phyloP scores from a whole-genome alignment of 2,329 filamentous ascomycete genomes.

The Trichoderma citrinoviride region DNA sequence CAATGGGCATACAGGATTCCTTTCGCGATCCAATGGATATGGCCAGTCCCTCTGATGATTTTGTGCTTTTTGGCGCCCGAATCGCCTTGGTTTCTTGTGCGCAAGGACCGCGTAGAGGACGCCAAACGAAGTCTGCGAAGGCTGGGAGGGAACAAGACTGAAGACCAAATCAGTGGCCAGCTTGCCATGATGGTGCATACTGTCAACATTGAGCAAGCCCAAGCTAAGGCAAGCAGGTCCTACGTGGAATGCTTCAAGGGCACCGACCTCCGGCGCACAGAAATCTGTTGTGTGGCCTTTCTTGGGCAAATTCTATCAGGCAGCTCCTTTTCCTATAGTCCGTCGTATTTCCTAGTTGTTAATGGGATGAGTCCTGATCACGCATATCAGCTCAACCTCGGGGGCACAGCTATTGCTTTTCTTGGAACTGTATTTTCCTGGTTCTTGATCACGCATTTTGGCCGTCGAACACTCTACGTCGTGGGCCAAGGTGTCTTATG shows the following conservation, averaged over 20 bases:
- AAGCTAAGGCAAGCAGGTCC: constrained; percentile 36
- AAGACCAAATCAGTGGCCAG: constrained; percentile 19
- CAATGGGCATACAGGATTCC: constrained; percentile 49
- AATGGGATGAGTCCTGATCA: constrained; percentile 33
- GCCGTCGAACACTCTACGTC: constrained; percentile 45
- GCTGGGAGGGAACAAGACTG: constrained; percentile 27
- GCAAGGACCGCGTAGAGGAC: constrained; percentile 32
- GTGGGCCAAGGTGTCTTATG: constrained; percentile 43
- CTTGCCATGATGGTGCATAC: constrained; percentile 45
- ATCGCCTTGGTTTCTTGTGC: constrained; percentile 40
- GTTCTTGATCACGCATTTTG: constrained; percentile 40
- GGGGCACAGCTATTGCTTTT: constrained; percentile 39
- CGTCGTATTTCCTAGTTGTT: constrained; percentile 40
- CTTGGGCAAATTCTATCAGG: constrained; percentile 13
- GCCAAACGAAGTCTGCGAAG: constrained; percentile 31
- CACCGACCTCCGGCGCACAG: constrained; percentile 48
- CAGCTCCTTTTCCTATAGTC: constrained; percentile 35
- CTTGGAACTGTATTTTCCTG: constrained; percentile 46
- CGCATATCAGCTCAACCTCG: constrained; percentile 39
- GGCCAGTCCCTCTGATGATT: constrained; percentile 29
- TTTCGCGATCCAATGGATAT: constrained; percentile 15
- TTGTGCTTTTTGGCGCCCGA: constrained; percentile 32
- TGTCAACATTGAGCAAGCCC: constrained; percentile 41
- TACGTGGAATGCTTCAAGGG: constrained; percentile 47
- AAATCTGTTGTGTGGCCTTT: constrained; percentile 42